phyloP scores from a whole-genome alignment of 768 basidiomycete species.

The Suillus occidentalis region DNA sequence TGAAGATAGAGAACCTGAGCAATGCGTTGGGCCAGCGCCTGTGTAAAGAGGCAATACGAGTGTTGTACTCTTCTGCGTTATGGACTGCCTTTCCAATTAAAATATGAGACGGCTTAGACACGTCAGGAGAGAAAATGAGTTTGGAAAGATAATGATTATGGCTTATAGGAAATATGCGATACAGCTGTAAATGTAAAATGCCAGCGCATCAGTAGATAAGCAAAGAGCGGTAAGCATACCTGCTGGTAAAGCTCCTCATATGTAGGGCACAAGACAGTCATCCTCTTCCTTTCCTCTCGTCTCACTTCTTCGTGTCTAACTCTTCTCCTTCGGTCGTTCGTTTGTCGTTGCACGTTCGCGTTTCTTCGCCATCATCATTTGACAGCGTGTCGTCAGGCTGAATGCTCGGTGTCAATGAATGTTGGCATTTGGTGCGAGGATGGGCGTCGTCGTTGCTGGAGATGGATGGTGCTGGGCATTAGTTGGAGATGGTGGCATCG shows the following conservation, averaged over 20 bases:
- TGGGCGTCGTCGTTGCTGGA: too few relatives aligned
- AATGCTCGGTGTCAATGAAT: too few relatives aligned
- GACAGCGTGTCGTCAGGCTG: too few relatives aligned
- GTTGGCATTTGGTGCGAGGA: too few relatives aligned
- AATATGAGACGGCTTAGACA: constrained; percentile 52
- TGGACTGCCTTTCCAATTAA: constrained; percentile 63
- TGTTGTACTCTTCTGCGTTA: constrained; percentile 56
- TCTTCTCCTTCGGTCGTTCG: too few relatives aligned
- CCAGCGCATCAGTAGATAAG: constrained; percentile 18
- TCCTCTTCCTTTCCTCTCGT: too few relatives aligned
- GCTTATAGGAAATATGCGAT: constrained; percentile 66
- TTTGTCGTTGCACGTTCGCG: too few relatives aligned
- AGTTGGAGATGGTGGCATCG: too few relatives aligned
- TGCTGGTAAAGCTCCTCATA: constrained; percentile 62
- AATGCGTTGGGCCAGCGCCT: constrained; percentile 58
- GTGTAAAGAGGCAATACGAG: constrained; percentile 48
- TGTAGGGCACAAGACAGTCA: constrained; percentile 59
- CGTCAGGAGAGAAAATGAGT: constrained; percentile 67
- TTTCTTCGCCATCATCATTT: too few relatives aligned
- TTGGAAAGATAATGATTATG: constrained; percentile 61
- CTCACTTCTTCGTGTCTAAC: too few relatives aligned
- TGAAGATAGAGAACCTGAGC: constrained; percentile 61
- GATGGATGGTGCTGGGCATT: too few relatives aligned
- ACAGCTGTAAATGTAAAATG: constrained; percentile 50
- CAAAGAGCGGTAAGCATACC: constrained; percentile 38